Base-by-base conservation (phyloP, 805 yeast genomes). In the Yamadazyma phyllophila region DNA sequence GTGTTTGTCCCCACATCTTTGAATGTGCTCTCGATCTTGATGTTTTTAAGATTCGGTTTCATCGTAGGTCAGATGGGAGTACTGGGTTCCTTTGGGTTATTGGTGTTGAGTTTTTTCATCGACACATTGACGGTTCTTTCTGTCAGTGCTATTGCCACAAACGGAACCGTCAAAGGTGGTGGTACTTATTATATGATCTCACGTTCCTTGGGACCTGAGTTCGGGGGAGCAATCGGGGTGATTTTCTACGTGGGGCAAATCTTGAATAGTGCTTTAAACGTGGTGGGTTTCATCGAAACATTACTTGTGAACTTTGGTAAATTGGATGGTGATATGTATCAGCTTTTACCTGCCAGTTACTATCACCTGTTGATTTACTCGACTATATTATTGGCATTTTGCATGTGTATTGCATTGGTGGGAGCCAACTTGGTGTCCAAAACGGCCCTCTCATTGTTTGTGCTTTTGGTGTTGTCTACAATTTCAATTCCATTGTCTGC, bases 121-220 rank as follows among this genome's bases (percentile, higher is more conserved):
- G 85, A 92, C 60, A 71, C 89, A 5, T 71, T 94, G 45, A 94
- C 99, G 0, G 88, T 96, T 0, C 66, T 94, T 53, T 88, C 96
- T 15, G 83, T 94, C 47, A 87, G 96, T 45, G 99, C 99, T 1
- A 94, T 94, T 49, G 89, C 97, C 2, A 94, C 99, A 1, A 94
- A 94, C 60, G 99, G 99, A 16, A 89, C 96, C 0, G 98, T 94
- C 2, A 80, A 90, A 54, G 98, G 98, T 11, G 99, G 99, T 12
- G 99, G 99, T 39, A 97, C 98, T 0, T 94, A 94, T 62, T 94
- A 90, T 58, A 94, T 94, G 97, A 89, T 94, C 48, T 86, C 96
- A 29, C 76, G 99, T 54, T 85, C 96, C 29, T 69, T 94, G 49
- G 99, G 99, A 0, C 97, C 97, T 3, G 99, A 94, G 62, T 94